Percentiles rank a stretch among this genome's conserved stretches.
These are phyloP conservation scores for Toxicodendron radicans DNA, from an alignment of 345 rosid species.

Conservation along the genomic window DNA sequence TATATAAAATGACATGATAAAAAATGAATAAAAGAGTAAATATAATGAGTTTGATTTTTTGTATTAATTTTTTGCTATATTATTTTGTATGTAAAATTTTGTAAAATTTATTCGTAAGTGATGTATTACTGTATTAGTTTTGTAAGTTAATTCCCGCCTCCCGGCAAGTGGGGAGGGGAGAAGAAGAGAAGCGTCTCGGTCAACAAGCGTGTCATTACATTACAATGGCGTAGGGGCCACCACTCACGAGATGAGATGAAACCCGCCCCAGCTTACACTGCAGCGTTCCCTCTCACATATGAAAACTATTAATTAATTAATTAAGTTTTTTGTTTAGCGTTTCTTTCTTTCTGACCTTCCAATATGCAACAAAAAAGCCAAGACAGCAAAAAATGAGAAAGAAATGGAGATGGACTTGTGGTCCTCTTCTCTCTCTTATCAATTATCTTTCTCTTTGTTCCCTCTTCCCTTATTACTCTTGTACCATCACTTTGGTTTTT, in stretches of 20 bases:
- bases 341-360: background rate
- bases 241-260: slow-evolving; percentile 3
- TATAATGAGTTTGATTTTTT: too few species aligned
- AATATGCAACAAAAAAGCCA: slow-evolving; percentile 7
- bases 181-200: background rate
- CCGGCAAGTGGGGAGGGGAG: too few species aligned
- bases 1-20: too few species aligned
- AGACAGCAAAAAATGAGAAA: background rate
- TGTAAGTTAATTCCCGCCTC: too few species aligned
- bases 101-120: too few species aligned
- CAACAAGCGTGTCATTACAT: too few species aligned
- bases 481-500: background rate
- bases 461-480: background rate
- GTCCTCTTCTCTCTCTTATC: slow-evolving; percentile 28
- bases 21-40: too few species aligned
- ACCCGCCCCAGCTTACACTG: background rate
- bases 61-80: too few species aligned
- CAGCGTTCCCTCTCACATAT: background rate
- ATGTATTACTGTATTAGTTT: too few species aligned
- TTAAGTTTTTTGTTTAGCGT: too few species aligned
- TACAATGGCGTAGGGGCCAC: slow-evolving; percentile 7
- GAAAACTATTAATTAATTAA: background rate
- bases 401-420: slow-evolving; percentile 35
- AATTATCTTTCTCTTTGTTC: background rate
- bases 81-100: too few species aligned